Evolutionary conservation across 1,284 basidiomycete species (phyloP).

Genomic region (Cryptococcus wingfieldii): DNA sequence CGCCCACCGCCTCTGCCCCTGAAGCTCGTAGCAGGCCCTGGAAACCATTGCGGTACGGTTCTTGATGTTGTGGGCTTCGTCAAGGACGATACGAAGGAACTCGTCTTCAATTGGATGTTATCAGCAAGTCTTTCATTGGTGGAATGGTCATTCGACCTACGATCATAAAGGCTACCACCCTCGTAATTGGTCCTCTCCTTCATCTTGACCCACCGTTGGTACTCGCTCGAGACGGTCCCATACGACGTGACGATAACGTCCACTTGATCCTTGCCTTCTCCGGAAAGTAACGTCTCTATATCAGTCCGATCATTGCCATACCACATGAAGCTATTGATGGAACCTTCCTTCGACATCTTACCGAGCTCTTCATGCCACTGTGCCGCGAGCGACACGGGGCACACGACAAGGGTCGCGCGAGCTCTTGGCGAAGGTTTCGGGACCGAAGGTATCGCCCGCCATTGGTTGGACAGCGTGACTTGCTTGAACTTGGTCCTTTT

Average conservation of each 20-base stretch:
- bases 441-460: slow-evolving; percentile 36
- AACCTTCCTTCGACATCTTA: slow-evolving; percentile 60
- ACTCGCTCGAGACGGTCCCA: slow-evolving; percentile 79
- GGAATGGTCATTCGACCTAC: slow-evolving; percentile 50
- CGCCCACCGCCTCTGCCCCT: slow-evolving; percentile 79
- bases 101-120: slow-evolving; percentile 26
- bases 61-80: slow-evolving; percentile 95
- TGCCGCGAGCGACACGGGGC: slow-evolving; percentile 80
- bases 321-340: slow-evolving; percentile 66
- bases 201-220: slow-evolving; percentile 57
- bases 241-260: slow-evolving; percentile 88
- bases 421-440: slow-evolving; percentile 30
- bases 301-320: slow-evolving; percentile 78
- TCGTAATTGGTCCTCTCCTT: slow-evolving; percentile 55
- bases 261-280: slow-evolving; percentile 53
- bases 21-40: slow-evolving; percentile 81
- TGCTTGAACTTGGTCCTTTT: slow-evolving; percentile 47
- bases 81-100: slow-evolving; percentile 50
- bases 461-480: slow-evolving; percentile 47
- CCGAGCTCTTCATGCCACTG: slow-evolving; percentile 90
- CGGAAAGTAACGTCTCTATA: slow-evolving; percentile 60
- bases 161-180: slow-evolving; percentile 59
- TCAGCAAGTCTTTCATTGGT: slow-evolving; percentile 2
- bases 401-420: slow-evolving; percentile 80
- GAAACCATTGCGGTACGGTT: slow-evolving; percentile 84